These are phyloP conservation scores for Metschnikowia santaceciliae DNA, from an alignment of 805 yeast genomes.

Conservation along the genomic window DNA sequence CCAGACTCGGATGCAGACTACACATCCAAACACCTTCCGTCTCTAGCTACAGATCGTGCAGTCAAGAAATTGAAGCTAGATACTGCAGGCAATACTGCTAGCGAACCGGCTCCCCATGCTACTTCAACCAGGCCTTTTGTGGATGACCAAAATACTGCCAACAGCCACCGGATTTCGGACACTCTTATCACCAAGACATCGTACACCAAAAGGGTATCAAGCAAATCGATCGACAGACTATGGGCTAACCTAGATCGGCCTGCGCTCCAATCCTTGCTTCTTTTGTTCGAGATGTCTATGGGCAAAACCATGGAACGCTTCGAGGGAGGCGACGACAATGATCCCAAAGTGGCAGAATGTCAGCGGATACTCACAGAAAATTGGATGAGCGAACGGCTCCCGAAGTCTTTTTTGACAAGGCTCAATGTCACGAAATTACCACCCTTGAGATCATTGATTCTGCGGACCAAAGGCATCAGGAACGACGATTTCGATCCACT, in stretches of 20 bases:
- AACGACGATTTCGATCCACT: constrained; percentile 11
- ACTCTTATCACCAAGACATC: constrained; percentile 6
- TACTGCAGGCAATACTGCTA: not conserved
- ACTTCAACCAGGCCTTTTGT: not conserved
- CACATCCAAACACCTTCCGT: not conserved
- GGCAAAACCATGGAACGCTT: constrained; percentile 13
- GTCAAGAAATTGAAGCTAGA: constrained; percentile 3
- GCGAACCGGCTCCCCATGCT: not conserved
- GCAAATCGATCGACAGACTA: constrained; percentile 14
- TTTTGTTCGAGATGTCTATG: constrained; percentile 9
- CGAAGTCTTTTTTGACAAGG: constrained; percentile 16
- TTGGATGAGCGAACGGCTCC: constrained; percentile 14
- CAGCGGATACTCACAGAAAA: constrained; percentile 14
- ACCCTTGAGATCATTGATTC: constrained; percentile 14
- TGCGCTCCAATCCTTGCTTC: constrained; percentile 10
- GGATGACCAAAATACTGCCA: not conserved
- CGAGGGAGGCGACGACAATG: constrained; percentile 6
- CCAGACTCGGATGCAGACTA: constrained; percentile 6
- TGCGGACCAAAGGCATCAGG: constrained; percentile 10
- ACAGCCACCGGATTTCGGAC: not conserved
- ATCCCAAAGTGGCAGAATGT: constrained; percentile 13
- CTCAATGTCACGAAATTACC: constrained; percentile 17
- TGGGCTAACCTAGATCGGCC: constrained; percentile 15
- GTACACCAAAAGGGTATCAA: constrained; percentile 9
- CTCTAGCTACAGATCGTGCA: constrained; percentile 8